phyloP scores from a whole-genome alignment of 768 basidiomycete genomes.

The Hygrocybe punicea region DNA sequence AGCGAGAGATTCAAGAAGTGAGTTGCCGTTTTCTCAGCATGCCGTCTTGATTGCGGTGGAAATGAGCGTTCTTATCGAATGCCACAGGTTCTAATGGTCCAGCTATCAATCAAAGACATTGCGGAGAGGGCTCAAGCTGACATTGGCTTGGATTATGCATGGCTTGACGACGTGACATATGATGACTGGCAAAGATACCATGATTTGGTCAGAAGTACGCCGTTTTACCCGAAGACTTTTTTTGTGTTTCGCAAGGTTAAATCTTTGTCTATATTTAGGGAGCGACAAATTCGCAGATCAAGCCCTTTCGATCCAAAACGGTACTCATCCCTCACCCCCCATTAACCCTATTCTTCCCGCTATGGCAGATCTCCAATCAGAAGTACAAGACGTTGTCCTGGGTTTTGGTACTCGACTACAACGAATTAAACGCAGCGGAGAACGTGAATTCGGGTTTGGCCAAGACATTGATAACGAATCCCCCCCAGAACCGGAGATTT shows the following conservation, averaged over 20 bases:
- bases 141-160: slow-evolving; percentile 72
- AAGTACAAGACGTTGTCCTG: slow-evolving; percentile 57
- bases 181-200: slow-evolving; percentile 78
- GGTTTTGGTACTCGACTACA: slow-evolving; percentile 59
- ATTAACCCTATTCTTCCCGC: slow-evolving; percentile 51
- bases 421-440: slow-evolving; percentile 38
- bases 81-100: slow-evolving; percentile 37
- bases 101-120: slow-evolving; percentile 46
- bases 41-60: not conserved
- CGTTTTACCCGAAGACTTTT: too few species aligned
- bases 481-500: slow-evolving; percentile 26
- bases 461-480: slow-evolving; percentile 13
- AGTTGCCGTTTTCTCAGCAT: slow-evolving; percentile 9
- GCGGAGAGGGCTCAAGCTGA: slow-evolving; percentile 66
- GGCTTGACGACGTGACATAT: slow-evolving; percentile 78
- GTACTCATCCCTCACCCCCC: slow-evolving; percentile 45
- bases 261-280: slow-evolving; percentile 3
- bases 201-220: slow-evolving; percentile 57
- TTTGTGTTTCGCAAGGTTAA: not conserved
- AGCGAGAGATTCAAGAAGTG: slow-evolving; percentile 39
- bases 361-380: slow-evolving; percentile 52
- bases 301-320: slow-evolving; percentile 51
- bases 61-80: slow-evolving; percentile 20
- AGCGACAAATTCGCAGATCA: slow-evolving; percentile 47
- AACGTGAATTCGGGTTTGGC: slow-evolving; percentile 23